A percentile compares a stretch with the other conserved stretches of the same genome.
phyloP scores from a whole-genome alignment of 208 protist species.

The Trypanosoma caninum region DNA sequence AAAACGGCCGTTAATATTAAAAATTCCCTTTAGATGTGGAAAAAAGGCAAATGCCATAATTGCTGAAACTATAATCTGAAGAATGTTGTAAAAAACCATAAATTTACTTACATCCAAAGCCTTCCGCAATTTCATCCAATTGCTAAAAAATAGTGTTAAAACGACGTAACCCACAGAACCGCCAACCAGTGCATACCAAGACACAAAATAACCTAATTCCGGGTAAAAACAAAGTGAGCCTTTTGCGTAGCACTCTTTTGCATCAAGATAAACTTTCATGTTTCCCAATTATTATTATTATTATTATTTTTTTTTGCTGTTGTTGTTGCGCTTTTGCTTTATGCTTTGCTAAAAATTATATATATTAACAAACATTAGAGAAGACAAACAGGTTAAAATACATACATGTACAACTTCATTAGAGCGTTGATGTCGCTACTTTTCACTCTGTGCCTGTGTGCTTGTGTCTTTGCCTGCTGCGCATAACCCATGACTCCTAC shows the following conservation, averaged over 20 bases:
- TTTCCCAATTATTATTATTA: no score
- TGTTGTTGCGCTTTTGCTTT: no score
- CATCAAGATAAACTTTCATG: constrained; percentile 12
- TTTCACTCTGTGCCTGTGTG: no score
- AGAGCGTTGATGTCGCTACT: no score
- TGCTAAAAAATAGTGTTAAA: constrained; percentile 36
- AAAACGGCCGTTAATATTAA: constrained; percentile 79
- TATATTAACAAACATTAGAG: no score
- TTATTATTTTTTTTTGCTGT: no score
- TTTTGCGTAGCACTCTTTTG: constrained; percentile 31
- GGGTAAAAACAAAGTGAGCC: constrained; percentile 75
- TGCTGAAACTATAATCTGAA: constrained; percentile 73
- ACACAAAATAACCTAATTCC: constrained; percentile 53
- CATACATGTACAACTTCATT: no score
- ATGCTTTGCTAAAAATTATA: no score
- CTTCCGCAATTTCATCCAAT: constrained; percentile 48
- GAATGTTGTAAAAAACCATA: constrained; percentile 86
- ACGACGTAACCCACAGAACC: constrained; percentile 63
- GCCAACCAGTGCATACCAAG: constrained; percentile 46
- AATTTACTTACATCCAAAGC: constrained; percentile 39
- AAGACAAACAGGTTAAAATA: no score
- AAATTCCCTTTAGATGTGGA: constrained; percentile 48
- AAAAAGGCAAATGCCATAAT: constrained; percentile 72
- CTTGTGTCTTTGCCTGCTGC: no score
- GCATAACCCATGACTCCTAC: no score